phyloP scores from a whole-genome alignment of 345 rosid species.

The Psidium guajava region DNA sequence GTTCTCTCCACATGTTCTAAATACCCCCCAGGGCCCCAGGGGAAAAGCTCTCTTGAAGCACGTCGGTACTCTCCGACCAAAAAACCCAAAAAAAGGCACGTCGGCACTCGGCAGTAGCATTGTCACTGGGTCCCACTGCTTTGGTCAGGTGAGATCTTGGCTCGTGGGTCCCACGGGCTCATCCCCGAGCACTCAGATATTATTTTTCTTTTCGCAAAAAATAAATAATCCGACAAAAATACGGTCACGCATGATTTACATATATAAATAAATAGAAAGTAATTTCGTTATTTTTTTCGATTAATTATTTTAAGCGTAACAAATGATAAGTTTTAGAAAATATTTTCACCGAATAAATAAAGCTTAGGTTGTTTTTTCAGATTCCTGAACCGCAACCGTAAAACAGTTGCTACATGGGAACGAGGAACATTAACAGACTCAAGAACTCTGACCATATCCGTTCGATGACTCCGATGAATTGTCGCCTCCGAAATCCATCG shows the following conservation, averaged over 20 bases:
- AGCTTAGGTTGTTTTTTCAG: background rate
- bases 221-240: no score
- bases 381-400: background rate
- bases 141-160: background rate
- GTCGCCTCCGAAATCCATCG: constrained; percentile 43
- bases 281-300: no score
- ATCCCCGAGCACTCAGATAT: no score
- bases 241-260: no score
- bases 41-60: background rate
- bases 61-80: no score
- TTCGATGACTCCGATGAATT: constrained; percentile 50
- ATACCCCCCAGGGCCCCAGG: background rate
- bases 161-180: background rate
- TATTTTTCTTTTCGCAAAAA: no score
- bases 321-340: no score
- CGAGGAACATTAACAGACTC: background rate
- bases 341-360: no score
- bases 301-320: no score
- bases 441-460: background rate
- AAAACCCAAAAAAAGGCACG: no score
- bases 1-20: background rate
- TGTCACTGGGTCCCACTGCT: background rate
- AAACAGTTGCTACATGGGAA: background rate
- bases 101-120: background rate
- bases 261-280: no score